Conservation (phyloP, 306 rosid genomes). For the Castanea mollissima region DNA sequence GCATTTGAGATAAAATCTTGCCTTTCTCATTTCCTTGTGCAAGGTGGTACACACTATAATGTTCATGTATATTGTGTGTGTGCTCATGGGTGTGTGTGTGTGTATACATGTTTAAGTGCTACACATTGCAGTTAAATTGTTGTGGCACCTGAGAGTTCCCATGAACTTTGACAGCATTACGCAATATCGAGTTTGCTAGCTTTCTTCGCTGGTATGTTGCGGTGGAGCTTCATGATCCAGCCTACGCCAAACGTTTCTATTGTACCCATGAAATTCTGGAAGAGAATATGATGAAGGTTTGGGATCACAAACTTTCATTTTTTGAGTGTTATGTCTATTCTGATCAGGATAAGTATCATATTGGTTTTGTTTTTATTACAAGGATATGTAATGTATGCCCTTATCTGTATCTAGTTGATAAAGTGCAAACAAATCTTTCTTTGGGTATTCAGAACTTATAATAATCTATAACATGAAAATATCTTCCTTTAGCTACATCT, state of each 20-base stretch:
- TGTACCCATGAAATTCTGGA: slow-evolving; percentile 87
- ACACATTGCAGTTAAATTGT: slow-evolving; percentile 27
- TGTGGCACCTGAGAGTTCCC: slow-evolving; percentile 32
- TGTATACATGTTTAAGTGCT: slow-evolving; percentile 25
- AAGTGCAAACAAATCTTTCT: neutral
- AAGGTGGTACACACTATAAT: too few species aligned
- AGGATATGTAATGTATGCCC: neutral
- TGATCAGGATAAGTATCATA: neutral
- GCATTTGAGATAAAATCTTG: too few species aligned
- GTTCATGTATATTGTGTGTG: neutral
- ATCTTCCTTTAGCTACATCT: neutral
- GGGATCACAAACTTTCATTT: slow-evolving; percentile 29
- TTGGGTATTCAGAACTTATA: neutral
- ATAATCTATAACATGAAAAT: neutral
- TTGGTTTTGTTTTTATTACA: neutral
- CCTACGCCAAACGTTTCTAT: slow-evolving; percentile 91
- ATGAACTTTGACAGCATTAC: slow-evolving; percentile 60
- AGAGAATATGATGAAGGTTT: slow-evolving; percentile 95
- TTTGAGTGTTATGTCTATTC: slow-evolving; percentile 13
- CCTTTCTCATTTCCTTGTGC: too few species aligned
- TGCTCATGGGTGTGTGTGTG: slow-evolving; percentile 7
- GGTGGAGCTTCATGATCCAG: slow-evolving; percentile 93
- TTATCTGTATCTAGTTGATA: neutral
- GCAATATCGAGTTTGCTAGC: slow-evolving; percentile 94
- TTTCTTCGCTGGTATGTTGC: slow-evolving; percentile 99